phyloP scores from a whole-genome alignment of 768 basidiomycete species.

The Lactifluus hygrophoroides region DNA sequence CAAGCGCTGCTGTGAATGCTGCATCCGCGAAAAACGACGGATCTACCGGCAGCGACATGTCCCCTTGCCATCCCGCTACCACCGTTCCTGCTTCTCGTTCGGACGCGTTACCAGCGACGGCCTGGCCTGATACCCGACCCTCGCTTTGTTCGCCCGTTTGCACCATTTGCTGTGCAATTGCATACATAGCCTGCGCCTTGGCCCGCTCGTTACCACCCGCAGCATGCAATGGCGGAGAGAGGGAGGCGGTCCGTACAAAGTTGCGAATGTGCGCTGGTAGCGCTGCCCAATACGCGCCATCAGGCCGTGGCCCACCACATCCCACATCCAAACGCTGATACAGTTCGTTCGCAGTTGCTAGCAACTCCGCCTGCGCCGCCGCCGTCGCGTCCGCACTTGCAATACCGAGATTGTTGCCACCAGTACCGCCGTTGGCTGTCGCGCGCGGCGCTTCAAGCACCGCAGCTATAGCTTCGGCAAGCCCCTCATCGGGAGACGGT shows the following conservation, averaged over 20 bases:
- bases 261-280: constrained; percentile 60
- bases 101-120: constrained; percentile 21
- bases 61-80: constrained; percentile 34
- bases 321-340: constrained; percentile 29
- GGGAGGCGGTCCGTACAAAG: constrained; percentile 44
- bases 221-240: constrained; percentile 24
- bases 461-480: constrained; percentile 20
- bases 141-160: constrained; percentile 33
- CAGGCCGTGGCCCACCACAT: constrained; percentile 28
- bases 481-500: constrained; percentile 16
- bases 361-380: constrained; percentile 32
- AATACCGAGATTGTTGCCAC: neutral
- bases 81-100: constrained; percentile 26
- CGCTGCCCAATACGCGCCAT: constrained; percentile 63
- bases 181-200: constrained; percentile 57
- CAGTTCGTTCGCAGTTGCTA: constrained; percentile 42
- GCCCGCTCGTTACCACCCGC: constrained; percentile 29
- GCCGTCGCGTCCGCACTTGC: constrained; percentile 15
- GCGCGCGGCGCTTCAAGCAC: constrained; percentile 14
- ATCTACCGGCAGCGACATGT: constrained; percentile 38
- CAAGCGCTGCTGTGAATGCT: constrained; percentile 42
- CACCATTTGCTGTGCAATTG: constrained; percentile 59
- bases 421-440: neutral
- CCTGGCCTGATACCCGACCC: constrained; percentile 21
- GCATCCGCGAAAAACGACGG: constrained; percentile 47